These are phyloP conservation scores for Penicillium sumatraense DNA, from an alignment of 2,329 filamentous ascomycete species.

Conservation along the genomic window DNA sequence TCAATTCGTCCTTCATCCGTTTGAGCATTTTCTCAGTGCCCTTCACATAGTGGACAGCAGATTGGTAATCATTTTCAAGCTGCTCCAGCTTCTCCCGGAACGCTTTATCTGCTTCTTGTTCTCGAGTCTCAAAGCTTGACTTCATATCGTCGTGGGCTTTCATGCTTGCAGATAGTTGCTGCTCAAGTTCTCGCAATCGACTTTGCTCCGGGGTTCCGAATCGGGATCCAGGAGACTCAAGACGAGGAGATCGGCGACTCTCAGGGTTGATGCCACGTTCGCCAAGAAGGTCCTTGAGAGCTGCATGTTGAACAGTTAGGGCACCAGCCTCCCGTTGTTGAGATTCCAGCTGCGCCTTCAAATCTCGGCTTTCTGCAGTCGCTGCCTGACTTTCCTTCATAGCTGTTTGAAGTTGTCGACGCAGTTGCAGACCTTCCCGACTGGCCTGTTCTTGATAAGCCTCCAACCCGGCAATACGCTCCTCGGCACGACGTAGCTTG, in stretches of 20 bases:
- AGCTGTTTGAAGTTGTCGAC: slow-evolving; percentile 84
- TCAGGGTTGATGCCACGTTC: slow-evolving; percentile 85
- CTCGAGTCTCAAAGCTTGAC: slow-evolving; percentile 73
- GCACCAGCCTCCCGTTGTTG: slow-evolving; percentile 95
- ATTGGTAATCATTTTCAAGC: slow-evolving; percentile 96
- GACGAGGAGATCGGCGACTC: slow-evolving; percentile 68
- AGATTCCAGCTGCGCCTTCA: slow-evolving; percentile 79
- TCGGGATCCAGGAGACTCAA: slow-evolving; percentile 74
- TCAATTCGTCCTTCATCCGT: slow-evolving; percentile 97
- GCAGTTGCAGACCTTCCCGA: slow-evolving; percentile 85
- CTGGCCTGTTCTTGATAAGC: slow-evolving; percentile 97
- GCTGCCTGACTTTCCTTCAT: slow-evolving; percentile 83
- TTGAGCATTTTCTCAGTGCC: slow-evolving; percentile 99
- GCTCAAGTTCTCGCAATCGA: slow-evolving; percentile 82
- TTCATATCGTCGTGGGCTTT: slow-evolving; percentile 87
- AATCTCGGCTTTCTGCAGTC: slow-evolving; percentile 77
- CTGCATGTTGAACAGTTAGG: slow-evolving; percentile 86
- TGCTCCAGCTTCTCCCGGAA: slow-evolving; percentile 94
- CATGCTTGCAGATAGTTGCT: slow-evolving; percentile 77
- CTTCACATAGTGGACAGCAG: slow-evolving; percentile 96
- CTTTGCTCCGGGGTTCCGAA: slow-evolving; percentile 79
- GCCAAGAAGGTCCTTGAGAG: slow-evolving; percentile 87
- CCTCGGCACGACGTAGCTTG: slow-evolving; percentile 88
- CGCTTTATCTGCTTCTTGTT: slow-evolving; percentile 82
- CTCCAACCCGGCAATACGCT: slow-evolving; percentile 93